Evolutionary conservation across 2,329 filamentous ascomycete species (phyloP), one percentile per base, ranked within the genome.

Genomic region (Meredithiella fracta): DNA sequence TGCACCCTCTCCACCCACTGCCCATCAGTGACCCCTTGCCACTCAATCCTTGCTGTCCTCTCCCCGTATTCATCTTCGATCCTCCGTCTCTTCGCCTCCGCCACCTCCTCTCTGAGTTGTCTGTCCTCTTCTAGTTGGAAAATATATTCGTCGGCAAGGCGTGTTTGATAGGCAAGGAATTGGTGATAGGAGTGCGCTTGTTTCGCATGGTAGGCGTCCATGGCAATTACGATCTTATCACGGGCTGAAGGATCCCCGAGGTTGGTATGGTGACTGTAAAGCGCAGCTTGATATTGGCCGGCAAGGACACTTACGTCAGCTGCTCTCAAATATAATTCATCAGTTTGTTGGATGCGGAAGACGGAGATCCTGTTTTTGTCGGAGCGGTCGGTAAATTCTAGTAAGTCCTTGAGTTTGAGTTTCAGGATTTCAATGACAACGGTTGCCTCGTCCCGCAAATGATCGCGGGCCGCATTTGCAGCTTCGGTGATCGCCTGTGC

Each of bases 261-360:
- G 44, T 9, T 34, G 42, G 11, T 34, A 37, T 53, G 22, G 5
- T 11, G n/a, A 17, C 31, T 31, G 11, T 56, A 58, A 25, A 53
- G 54, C 17, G 22, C 60, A 15, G 61, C 59, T 0, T 67, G 61
- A 60, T 78, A 78, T 31, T 68, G 63, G 3, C 68, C 65, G 59
- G 78, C 73, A 4, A 74, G 64, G 5, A 62, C 63, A 8, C 63
- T 63, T 62, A 78, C 76, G 47, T 69, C 65, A 1, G 61, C 62
- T 0, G 69, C 65, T 0, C 74, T 71, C 3, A 62, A 59, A 4
- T 63, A 63, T 59, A 72, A 73, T 37, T 79, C 74, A 4, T 60
- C 60, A 3, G 67, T 59, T 54, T 74, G 66, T 1, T 59, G 56
- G 0, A 60, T 56, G 59, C 74, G 68, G 22, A 65, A 34, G 5